Evolutionary conservation across 2,329 filamentous ascomycete genomes (phyloP).

Genomic region (Leptographium wingfieldii): DNA sequence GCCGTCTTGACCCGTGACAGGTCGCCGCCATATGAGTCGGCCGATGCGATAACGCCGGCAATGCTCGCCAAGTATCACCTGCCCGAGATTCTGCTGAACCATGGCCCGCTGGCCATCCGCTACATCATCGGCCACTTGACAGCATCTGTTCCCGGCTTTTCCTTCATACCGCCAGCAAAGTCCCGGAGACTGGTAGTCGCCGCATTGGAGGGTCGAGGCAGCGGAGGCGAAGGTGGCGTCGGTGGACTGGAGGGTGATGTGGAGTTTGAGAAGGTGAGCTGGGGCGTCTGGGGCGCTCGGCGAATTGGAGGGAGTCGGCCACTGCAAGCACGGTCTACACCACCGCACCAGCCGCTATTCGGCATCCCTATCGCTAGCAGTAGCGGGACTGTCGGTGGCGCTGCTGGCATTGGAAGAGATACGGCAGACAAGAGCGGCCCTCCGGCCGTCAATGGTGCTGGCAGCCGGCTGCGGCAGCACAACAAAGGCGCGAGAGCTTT

Average conservation of each 20-base stretch:
- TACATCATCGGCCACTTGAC: constrained; percentile 93
- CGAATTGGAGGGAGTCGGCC: constrained; percentile 32
- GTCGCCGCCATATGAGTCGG: constrained; percentile 50
- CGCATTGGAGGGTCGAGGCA: constrained; percentile 68
- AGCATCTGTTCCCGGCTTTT: constrained; percentile 85
- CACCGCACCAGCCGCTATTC: constrained; percentile 28
- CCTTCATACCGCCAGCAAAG: constrained; percentile 76
- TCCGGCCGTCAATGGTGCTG: neutral
- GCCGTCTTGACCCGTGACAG: constrained; percentile 17
- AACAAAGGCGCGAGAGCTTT: constrained; percentile 58
- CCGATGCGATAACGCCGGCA: constrained; percentile 70
- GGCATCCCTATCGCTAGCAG: constrained; percentile 44
- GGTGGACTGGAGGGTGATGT: constrained; percentile 57
- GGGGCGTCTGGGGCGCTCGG: constrained; percentile 89
- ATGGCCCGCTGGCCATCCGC: constrained; percentile 86
- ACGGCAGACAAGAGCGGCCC: constrained; percentile 4
- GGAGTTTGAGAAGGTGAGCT: constrained; percentile 89
- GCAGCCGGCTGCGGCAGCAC: constrained; percentile 34
- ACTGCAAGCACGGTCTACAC: constrained; percentile 14
- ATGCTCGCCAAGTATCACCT: constrained; percentile 85
- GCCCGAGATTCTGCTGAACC: constrained; percentile 76
- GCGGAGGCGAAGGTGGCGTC: constrained; percentile 34
- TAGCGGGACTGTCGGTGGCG: too few species aligned
- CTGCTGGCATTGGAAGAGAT: neutral
- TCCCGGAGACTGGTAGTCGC: constrained; percentile 85